Percentiles rank a stretch among this genome's conserved stretches.
Evolutionary conservation across 2,329 filamentous ascomycete species (phyloP).

Genomic region (Cordyceps farinosa): DNA sequence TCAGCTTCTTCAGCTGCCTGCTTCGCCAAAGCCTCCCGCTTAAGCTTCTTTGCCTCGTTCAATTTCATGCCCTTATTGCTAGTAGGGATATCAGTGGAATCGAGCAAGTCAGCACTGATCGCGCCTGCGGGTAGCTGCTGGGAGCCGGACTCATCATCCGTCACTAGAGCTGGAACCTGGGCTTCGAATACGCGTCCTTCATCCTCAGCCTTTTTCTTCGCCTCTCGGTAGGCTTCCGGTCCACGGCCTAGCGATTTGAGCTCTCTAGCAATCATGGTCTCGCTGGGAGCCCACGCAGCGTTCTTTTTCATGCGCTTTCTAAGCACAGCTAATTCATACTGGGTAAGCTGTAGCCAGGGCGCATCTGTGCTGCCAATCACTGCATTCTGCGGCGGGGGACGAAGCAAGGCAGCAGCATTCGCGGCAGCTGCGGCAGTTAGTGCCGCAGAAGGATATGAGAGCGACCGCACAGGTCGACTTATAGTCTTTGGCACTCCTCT

Average conservation of each 20-base stretch:
- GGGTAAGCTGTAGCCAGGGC: constrained; percentile 63
- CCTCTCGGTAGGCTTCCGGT: constrained; percentile 57
- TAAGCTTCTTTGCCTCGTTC: constrained; percentile 73
- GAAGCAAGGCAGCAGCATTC: constrained; percentile 42
- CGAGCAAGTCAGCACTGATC: constrained; percentile 54
- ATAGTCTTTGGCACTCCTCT: constrained; percentile 41
- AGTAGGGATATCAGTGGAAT: constrained; percentile 58
- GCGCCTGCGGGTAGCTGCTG: constrained; percentile 57
- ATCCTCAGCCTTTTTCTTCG: constrained; percentile 62
- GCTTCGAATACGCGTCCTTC: constrained; percentile 59
- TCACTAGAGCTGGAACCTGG: constrained; percentile 31
- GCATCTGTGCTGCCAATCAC: constrained; percentile 56
- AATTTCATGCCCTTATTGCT: constrained; percentile 74
- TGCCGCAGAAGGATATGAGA: constrained; percentile 33
- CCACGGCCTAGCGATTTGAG: constrained; percentile 68
- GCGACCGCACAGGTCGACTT: constrained; percentile 36
- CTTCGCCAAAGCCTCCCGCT: constrained; percentile 61
- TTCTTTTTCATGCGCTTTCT: constrained; percentile 92
- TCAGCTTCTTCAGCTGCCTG: constrained; percentile 61
- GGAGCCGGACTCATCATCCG: constrained; percentile 49
- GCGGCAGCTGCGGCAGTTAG: constrained; percentile 38
- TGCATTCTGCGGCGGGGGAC: constrained; percentile 58
- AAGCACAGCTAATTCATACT: constrained; percentile 63
- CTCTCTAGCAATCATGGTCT: constrained; percentile 80
- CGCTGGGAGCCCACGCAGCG: constrained; percentile 77